Evolutionary conservation across 1,284 basidiomycete species (phyloP), one percentile per base, ranked within the genome.

Genomic region (Bothia castanella): DNA sequence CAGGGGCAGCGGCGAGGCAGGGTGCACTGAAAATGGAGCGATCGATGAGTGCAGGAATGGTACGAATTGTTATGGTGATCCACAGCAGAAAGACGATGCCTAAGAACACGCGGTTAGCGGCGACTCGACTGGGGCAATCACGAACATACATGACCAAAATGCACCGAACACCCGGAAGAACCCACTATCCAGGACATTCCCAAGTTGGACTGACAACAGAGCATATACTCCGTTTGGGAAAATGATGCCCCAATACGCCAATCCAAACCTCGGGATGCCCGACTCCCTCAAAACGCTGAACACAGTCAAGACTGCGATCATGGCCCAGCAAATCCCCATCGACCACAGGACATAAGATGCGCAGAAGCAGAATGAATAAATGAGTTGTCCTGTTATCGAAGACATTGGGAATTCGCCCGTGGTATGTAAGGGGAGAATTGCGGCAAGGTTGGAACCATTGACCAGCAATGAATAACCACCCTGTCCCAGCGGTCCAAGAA

Each of bases 401-500:
- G 57, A 59, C 51, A 68, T 59, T 5, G 67, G 64, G 62, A 72
- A 67, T 54, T 58, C 54, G 32, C 66, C 54, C 34, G 62, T 49
- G 44, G 63, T 46, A 17, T 71, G 61, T 42, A 69, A 53, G 4
- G 76, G 76, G 4, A 79, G 64, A 13, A 79, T 59, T 29, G 67
- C 51, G 1, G 70, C 69, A 14, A 77, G 65, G 47, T 73, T 68
- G 32, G 70, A 66, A 25, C 79, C 78, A 42, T 84, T 72, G 3
- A 77, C 58, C 8, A 85, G 67, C 32, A 85, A 66, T 0, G 78
- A 79, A 62, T 77, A 86, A 1, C 75, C 75, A 16, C 79, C 80
- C 54, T 78, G 83, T 9, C 68, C 67, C 30, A 69, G 47, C 2
- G 64, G 68, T 4, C 64, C 64, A 17, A 66, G 60, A 23, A 34